Base-by-base conservation (phyloP, 2,329 filamentous ascomycete genomes). In the Fusarium compactum region DNA sequence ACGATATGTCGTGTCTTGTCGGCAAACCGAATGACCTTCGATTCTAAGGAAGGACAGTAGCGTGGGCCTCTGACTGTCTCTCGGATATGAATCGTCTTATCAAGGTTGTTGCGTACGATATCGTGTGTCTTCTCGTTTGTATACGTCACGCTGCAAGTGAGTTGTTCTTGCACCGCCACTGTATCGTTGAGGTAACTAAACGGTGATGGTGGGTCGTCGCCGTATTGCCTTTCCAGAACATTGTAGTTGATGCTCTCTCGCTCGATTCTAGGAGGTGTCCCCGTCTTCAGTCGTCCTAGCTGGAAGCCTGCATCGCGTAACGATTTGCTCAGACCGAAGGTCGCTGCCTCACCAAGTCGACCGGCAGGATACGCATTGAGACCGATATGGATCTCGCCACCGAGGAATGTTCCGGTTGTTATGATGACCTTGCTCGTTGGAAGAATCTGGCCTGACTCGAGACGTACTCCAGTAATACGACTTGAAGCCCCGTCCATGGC, bases 371-470 rank as follows among this genome's bases (percentile, higher is more conserved):
- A 97, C 5, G 86, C 87, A 56, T 97, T 88, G 10, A 98, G 83
- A 0, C 94, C 96, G 67, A 99, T 97, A 75, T 99, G 96, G 67
- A 99, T 99, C 80, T 99, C 96, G 20, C 95, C 96, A 14, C 95
- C 92, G 8, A 99, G 82, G 77, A 99, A 99, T 0, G 96, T 99
- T 1, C 96, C 96, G 0, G 96, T 99, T 0, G 96, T 98, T 73
- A 99, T 98, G 25, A 99, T 88, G 38, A 98, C 95, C 67, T 91
- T 90, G 48, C 86, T 89, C 1, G 95, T 93, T 3, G 90, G 87
- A 69, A 99, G 87, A 18, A 97, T 84, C 78, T 97, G 91, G 30
- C 96, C 96, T 48, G 92, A 93, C 78, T 98, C 95, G 34, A 99
- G 84, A 63, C 92, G 86, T 15, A 99, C 91, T 1, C 96, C 96